Base-by-base conservation (phyloP, 495 filamentous ascomycete species). In the Symbiotaphrina buchneri region DNA sequence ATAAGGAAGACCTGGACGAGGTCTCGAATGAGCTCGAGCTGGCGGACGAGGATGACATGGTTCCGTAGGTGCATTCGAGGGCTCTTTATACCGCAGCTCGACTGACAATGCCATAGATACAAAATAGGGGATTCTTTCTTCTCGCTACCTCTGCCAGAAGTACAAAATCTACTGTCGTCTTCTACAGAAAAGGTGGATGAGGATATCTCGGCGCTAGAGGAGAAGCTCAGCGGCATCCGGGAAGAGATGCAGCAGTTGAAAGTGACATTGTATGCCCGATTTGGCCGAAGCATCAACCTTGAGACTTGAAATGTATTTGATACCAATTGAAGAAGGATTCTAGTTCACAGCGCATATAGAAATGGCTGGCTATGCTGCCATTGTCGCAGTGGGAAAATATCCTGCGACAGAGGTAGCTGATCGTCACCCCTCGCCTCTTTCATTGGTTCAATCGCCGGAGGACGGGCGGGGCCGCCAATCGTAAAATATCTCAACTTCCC, bases 101-200 rank as follows among this genome's bases (percentile, higher is more conserved):
- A 32, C 8, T 31, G 18, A 47, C 31, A 17, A 30, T 14, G 28
- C 42, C 4, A 16, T 17, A 95, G 85, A 7, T 95, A 94, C 57
- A 91, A 90, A 57, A 79, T 97, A 33, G 87, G 87, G 23, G 90
- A 97, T 48, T 71, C 82, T 17, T 97, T 95, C 59, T 65, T 95
- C 44, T 76, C 79, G 21, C 54, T 97, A 10, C 75, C 81, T 1
- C 60, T 91, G 10, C 44, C 64, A 16, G 76, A 95, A 41, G 85
- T 82, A 8, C 83, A 92, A 47, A 65, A 81, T 34, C 58, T 93
- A 45, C 72, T 97, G 5, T 55, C 71, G 8, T 48, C 65, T 10
- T 76, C 76, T 1, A 69, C 69, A 2, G 63, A 73, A 35, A 59
- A 60, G 42, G 69, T 91, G 29, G 74, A 87, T 34, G 52, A 69